Percentiles rank a stretch among this genome's conserved stretches.
phyloP scores from a whole-genome alignment of 805 yeast species.

The Gaillardinia entomophila region DNA sequence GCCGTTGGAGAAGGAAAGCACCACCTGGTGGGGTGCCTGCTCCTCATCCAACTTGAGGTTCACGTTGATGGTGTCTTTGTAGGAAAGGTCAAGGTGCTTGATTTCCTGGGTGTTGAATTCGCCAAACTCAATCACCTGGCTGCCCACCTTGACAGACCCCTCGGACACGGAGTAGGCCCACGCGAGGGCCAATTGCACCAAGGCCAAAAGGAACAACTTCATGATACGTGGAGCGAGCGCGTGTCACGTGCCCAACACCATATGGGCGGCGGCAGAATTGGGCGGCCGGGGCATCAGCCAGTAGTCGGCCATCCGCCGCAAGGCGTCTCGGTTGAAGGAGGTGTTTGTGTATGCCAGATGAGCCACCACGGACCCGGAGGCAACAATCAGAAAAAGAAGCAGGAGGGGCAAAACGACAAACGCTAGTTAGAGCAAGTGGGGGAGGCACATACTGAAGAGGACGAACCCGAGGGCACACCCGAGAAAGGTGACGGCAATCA shows the following conservation, averaged over 20 bases:
- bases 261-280: conserved; percentile 1
- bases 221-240: conserved; percentile 11
- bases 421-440: no score
- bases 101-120: conserved; percentile 25
- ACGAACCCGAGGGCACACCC: no score
- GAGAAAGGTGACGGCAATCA: no score
- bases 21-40: conserved; percentile 29
- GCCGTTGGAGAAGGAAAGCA: conserved; percentile 22
- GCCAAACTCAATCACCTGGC: conserved; percentile 19
- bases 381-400: no score
- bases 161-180: conserved; percentile 22
- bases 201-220: conserved; percentile 13
- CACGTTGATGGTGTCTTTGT: conserved; percentile 21
- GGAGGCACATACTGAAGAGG: no score
- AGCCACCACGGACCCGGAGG: no score
- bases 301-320: not conserved
- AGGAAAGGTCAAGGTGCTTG: conserved; percentile 22
- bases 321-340: not conserved
- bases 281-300: not conserved
- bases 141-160: conserved; percentile 24
- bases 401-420: no score
- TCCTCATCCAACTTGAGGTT: conserved; percentile 12
- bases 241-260: conserved; percentile 1
- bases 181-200: conserved; percentile 15
- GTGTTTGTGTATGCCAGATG: no score